Conservation (phyloP, 2,329 filamentous ascomycete genomes). For the Aspergillus intermedius region DNA sequence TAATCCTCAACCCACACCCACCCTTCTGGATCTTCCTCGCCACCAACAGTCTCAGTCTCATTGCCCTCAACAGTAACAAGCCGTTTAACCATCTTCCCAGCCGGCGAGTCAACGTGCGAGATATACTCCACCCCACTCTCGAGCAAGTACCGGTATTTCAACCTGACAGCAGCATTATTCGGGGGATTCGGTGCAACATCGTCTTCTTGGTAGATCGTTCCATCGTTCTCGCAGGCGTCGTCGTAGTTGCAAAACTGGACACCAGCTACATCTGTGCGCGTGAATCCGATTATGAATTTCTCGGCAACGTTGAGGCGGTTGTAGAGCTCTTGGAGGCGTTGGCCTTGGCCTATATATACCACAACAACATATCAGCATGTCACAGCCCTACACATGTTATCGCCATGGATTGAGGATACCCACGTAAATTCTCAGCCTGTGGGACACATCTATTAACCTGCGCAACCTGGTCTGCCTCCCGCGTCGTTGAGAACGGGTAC, state of each 20-base stretch:
- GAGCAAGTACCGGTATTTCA: conserved; percentile 7
- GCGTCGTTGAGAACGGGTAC: neutral
- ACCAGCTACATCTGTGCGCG: neutral
- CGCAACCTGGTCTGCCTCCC: neutral
- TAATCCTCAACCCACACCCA: too few species aligned
- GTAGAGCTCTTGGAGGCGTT: neutral
- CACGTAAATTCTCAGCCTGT: neutral
- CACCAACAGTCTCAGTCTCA: too few species aligned
- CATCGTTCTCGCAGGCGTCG: neutral
- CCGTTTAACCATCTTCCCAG: neutral
- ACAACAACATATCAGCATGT: neutral
- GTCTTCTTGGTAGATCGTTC: neutral
- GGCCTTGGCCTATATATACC: neutral
- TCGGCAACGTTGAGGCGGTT: neutral
- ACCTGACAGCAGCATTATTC: conserved; percentile 14
- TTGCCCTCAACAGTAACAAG: too few species aligned
- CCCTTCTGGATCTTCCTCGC: too few species aligned
- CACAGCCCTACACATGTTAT: neutral
- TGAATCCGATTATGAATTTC: neutral
- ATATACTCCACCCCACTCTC: neutral
- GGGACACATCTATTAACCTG: neutral
- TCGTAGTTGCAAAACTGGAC: neutral
- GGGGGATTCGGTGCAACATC: neutral
- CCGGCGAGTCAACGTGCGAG: neutral
- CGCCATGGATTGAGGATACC: neutral